Base-by-base conservation (phyloP, 2,329 filamentous ascomycete genomes). In the Periconia sp. region DNA sequence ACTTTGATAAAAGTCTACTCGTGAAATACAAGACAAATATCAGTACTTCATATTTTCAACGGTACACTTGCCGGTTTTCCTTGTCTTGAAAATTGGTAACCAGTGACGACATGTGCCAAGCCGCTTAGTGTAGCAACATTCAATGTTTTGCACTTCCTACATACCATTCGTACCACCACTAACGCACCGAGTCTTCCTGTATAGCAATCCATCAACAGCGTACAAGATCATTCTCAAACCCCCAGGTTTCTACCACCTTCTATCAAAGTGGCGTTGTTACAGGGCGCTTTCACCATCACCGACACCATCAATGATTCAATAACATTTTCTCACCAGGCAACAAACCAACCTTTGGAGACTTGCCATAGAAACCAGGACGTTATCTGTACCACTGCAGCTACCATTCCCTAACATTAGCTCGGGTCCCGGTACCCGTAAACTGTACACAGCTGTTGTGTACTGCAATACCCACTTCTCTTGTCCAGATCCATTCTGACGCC, bases 291-390 rank as follows among this genome's bases (percentile, higher is more conserved):
- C 40, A 40, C 14, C 23, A 40, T 19, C 40, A 20, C 14, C 19
- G 33, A 23, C 49, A 47, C 37, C 44, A 27, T 52, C 55, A 57
- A 70, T 68, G 65, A 62, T 66, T 63, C 66, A 70, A 68, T 70
- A 70, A 70, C 66, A 67, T 47, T 31, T 19, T 41, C 53, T 31
- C 54, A 52, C 47, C 33, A 30, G 19, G 37, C 47, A 23, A 47
- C 35, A 30, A 50, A 23, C 37, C 13, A 11, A 33, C 41, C 41
- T 49, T 46, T 27, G 19, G 31, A 45, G n/a, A 15, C 20, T 49
- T 43, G n/a, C 40, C 43, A 27, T 9, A 17, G 5, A n/a, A 50
- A 44, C 49, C n/a, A 35, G 49, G 20, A 35, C 40, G 23, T 9
- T 30, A 37, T 37, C 13, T 13, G 3, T n/a, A 37, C 13, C 15